Conservation (phyloP, 2,329 filamentous ascomycete genomes). For the Teratosphaeria gauchensis region DNA sequence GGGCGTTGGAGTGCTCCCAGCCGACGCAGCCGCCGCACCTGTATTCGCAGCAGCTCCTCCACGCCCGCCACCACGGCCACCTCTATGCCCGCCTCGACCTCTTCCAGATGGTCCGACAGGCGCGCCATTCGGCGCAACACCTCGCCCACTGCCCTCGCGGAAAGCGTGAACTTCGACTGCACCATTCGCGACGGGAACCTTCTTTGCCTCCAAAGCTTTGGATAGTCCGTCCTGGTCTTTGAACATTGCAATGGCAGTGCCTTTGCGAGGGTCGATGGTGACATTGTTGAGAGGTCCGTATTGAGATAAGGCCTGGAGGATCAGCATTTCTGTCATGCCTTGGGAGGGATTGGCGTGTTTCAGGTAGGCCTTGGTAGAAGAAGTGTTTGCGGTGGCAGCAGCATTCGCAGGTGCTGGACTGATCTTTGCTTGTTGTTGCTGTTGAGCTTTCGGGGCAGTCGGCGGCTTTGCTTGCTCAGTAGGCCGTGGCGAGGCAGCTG, state of each 20-base stretch:
- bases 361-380: constrained; percentile 44
- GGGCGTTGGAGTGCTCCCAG: background rate
- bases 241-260: constrained; percentile 90
- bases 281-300: constrained; percentile 71
- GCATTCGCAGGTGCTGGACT: constrained; percentile 18
- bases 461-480: constrained; percentile 9
- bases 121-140: constrained; percentile 8
- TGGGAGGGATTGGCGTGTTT: constrained; percentile 68
- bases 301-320: constrained; percentile 61
- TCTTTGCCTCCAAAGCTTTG: constrained; percentile 73
- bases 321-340: constrained; percentile 73
- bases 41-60: constrained; percentile 1
- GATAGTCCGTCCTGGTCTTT: constrained; percentile 59
- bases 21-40: constrained; percentile 3
- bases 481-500: constrained; percentile 7
- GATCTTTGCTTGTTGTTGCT: constrained; percentile 21
- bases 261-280: constrained; percentile 90
- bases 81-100: constrained; percentile 7
- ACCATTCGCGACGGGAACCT: constrained; percentile 71
- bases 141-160: constrained; percentile 43
- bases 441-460: constrained; percentile 19
- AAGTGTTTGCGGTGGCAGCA: constrained; percentile 19
- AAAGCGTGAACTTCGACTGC: constrained; percentile 80
- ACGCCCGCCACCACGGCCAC: constrained; percentile 4
- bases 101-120: background rate